Conservation (phyloP, 495 filamentous ascomycete species). For the Penicillium nucicola region DNA sequence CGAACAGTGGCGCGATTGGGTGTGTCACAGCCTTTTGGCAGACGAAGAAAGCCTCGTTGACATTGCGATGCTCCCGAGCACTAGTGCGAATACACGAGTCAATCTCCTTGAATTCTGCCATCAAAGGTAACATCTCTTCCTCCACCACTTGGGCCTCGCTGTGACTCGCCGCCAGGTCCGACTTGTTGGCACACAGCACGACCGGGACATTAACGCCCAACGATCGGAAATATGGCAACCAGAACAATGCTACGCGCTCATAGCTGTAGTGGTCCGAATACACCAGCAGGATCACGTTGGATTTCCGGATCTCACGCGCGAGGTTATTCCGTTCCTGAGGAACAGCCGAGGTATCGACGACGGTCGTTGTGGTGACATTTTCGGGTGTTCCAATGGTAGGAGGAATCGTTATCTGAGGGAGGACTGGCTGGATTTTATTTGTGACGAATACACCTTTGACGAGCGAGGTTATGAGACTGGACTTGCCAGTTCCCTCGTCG, state of each 20-base stretch:
- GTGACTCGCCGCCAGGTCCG: slow-evolving; percentile 70
- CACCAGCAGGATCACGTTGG: slow-evolving; percentile 94
- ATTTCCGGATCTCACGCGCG: slow-evolving; percentile 90
- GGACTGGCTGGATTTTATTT: slow-evolving; percentile 88
- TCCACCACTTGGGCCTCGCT: slow-evolving; percentile 78
- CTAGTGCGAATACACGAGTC: slow-evolving; percentile 96
- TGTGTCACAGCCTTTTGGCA: slow-evolving; percentile 99
- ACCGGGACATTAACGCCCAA: slow-evolving; percentile 98
- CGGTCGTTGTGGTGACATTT: slow-evolving; percentile 91
- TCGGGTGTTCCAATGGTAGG: slow-evolving; percentile 84
- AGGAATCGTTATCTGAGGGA: slow-evolving; percentile 91
- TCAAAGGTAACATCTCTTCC: slow-evolving; percentile 97
- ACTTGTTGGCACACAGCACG: slow-evolving; percentile 95
- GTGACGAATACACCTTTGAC: slow-evolving; percentile 95
- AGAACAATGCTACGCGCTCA: slow-evolving; percentile 93
- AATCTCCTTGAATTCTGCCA: slow-evolving; percentile 98
- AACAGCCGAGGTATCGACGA: slow-evolving; percentile 94
- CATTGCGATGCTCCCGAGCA: slow-evolving; percentile 89
- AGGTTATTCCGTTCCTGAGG: slow-evolving; percentile 87
- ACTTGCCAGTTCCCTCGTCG: slow-evolving; percentile 72
- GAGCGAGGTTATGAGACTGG: slow-evolving; percentile 54
- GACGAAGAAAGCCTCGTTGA: slow-evolving; percentile 95
- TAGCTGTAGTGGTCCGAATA: slow-evolving; percentile 99
- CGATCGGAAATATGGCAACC: slow-evolving; percentile 95
- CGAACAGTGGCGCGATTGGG: slow-evolving; percentile 92